These are phyloP conservation scores for Aquilaria yunnanensis DNA, from an alignment of 345 rosid genomes.

Conservation along the genomic window DNA sequence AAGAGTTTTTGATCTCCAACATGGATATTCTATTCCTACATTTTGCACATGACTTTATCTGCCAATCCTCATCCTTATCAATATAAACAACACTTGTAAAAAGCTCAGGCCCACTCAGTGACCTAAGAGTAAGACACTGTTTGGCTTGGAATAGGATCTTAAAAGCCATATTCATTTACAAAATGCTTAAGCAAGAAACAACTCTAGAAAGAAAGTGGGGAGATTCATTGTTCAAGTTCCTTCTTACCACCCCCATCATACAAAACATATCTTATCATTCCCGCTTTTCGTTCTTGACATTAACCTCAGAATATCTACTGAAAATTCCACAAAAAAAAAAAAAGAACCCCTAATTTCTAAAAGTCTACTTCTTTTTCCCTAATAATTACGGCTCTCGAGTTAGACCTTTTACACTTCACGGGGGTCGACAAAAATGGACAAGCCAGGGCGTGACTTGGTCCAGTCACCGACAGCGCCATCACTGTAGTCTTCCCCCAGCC, in stretches of 20 bases:
- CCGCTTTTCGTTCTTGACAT: neutral
- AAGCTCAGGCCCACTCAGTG: constrained; percentile 4
- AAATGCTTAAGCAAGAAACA: constrained; percentile 8
- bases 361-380: no score
- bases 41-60: constrained; percentile 1
- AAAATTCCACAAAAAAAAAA: neutral
- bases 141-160: constrained; percentile 26
- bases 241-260: constrained; percentile 6
- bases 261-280: constrained; percentile 24
- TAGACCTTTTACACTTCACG: constrained; percentile 50
- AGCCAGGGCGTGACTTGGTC: constrained; percentile 80
- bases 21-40: constrained; percentile 21
- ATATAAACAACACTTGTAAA: constrained; percentile 1
- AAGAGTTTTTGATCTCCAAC: neutral
- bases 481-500: constrained; percentile 72
- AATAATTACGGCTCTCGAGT: neutral
- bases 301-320: no score
- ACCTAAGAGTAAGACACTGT: constrained; percentile 10
- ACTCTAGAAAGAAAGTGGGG: constrained; percentile 8
- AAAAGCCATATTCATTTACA: constrained; percentile 37
- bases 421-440: constrained; percentile 95
- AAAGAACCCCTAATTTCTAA: neutral
- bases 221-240: constrained; percentile 22
- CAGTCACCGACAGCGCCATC: constrained; percentile 83
- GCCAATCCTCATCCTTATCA: neutral